phyloP scores from a whole-genome alignment of 345 rosid genomes.

The Bruguiera sexangula region DNA sequence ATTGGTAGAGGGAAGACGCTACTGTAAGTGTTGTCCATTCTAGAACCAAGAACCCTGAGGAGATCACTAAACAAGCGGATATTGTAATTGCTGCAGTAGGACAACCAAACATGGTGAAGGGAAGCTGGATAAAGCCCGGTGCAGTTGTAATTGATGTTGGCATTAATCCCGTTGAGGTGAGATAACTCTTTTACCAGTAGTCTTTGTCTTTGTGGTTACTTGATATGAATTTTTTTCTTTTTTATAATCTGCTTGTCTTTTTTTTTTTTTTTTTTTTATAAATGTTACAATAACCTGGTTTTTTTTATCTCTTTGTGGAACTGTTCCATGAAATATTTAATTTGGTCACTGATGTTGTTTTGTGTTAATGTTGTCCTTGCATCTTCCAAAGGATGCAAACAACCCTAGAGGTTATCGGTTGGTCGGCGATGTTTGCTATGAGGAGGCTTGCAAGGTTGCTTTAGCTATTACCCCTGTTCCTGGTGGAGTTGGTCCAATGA shows the following conservation, averaged over 20 bases:
- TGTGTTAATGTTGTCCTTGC: background rate
- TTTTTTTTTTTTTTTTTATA: too few species aligned
- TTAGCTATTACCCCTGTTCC: slow-evolving; percentile 82
- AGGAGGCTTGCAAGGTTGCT: slow-evolving; percentile 73
- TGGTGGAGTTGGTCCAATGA: slow-evolving; percentile 94
- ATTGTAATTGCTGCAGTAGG: slow-evolving; percentile 79
- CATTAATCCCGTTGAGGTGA: slow-evolving; percentile 76
- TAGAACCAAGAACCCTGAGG: slow-evolving; percentile 72
- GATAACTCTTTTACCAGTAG: background rate
- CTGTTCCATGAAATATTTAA: too few species aligned
- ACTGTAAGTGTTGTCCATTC: slow-evolving; percentile 74
- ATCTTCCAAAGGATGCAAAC: slow-evolving; percentile 43
- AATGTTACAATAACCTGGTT: too few species aligned
- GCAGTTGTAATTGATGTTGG: slow-evolving; percentile 90
- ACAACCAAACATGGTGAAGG: slow-evolving; percentile 74
- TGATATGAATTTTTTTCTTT: background rate
- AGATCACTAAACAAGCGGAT: slow-evolving; percentile 70
- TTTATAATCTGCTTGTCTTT: background rate
- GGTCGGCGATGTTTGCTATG: slow-evolving; percentile 80
- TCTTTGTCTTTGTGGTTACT: background rate
- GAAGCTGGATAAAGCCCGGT: slow-evolving; percentile 86
- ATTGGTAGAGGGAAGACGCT: slow-evolving; percentile 74
- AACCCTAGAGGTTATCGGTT: slow-evolving; percentile 55
- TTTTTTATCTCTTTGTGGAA: too few species aligned
- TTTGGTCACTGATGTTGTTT: too few species aligned